A percentile compares a stretch with the other conserved stretches of the same genome.
Conservation (phyloP, 192 early-diverging fungal genomes). For the Dissophora ornata region DNA sequence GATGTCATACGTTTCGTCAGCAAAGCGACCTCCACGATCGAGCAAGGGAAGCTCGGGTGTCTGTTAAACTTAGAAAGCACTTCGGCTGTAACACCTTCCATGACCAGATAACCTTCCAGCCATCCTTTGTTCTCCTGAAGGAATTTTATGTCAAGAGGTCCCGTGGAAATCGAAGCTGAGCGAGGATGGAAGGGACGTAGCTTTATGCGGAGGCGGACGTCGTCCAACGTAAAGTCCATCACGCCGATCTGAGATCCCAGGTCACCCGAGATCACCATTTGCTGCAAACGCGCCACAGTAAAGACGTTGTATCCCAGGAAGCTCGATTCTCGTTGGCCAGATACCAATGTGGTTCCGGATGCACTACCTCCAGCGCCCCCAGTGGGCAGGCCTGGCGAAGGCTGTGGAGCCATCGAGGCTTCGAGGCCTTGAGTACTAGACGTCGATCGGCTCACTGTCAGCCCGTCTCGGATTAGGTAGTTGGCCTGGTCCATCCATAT, state of each 20-base stretch:
- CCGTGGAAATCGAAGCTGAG: constrained; percentile 53
- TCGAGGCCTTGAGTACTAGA: constrained; percentile 36
- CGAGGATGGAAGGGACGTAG: constrained; percentile 52
- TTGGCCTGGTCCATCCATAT: constrained; percentile 73
- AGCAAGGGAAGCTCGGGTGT: constrained; percentile 44
- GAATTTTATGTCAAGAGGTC: constrained; percentile 59
- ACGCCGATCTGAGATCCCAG: constrained; percentile 75
- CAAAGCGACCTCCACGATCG: constrained; percentile 55
- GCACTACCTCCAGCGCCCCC: background rate
- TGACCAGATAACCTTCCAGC: constrained; percentile 70
- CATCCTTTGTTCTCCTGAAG: constrained; percentile 42
- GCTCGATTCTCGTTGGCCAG: constrained; percentile 54
- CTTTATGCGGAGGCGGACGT: constrained; percentile 56
- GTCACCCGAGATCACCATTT: constrained; percentile 65
- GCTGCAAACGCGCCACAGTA: constrained; percentile 56
- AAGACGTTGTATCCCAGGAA: constrained; percentile 58
- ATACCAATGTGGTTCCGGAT: background rate
- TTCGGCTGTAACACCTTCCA: constrained; percentile 45
- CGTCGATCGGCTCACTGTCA: constrained; percentile 35
- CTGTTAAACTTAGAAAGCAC: constrained; percentile 30
- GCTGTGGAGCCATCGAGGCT: constrained; percentile 6
- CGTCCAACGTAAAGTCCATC: constrained; percentile 61
- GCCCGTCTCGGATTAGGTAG: constrained; percentile 48
- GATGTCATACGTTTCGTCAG: constrained; percentile 63
- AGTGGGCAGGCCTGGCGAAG: background rate